Conservation (phyloP, 495 filamentous ascomycete species). For the Apiosordaria backusii region DNA sequence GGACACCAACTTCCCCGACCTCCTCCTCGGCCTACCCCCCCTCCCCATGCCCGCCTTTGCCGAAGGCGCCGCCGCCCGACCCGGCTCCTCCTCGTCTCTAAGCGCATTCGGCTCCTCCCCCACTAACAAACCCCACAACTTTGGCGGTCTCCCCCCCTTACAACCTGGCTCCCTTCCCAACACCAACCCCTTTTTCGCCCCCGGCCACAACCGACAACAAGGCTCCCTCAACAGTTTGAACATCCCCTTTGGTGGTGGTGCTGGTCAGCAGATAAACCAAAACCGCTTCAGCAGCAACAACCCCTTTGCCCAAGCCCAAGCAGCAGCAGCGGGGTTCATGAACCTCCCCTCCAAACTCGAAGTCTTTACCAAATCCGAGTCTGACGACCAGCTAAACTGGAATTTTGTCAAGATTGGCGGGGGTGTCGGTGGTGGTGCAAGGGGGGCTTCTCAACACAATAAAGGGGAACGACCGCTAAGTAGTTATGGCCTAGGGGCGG, state of each 20-base stretch:
- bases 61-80: slow-evolving; percentile 35
- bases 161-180: slow-evolving; percentile 11
- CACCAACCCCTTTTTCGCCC: slow-evolving; percentile 9
- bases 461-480: slow-evolving; percentile 39
- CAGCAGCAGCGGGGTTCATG: slow-evolving; percentile 23
- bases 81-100: slow-evolving; percentile 23
- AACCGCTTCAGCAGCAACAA: slow-evolving; percentile 50
- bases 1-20: slow-evolving; percentile 73
- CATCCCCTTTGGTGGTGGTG: slow-evolving; percentile 6
- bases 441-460: not conserved
- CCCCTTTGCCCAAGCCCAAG: slow-evolving; percentile 45
- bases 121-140: slow-evolving; percentile 7
- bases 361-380: slow-evolving; percentile 74
- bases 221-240: slow-evolving; percentile 21
- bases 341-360: slow-evolving; percentile 63
- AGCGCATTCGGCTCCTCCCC: slow-evolving; percentile 25
- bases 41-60: slow-evolving; percentile 51
- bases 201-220: slow-evolving; percentile 16
- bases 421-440: slow-evolving; percentile 14
- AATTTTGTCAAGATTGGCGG: slow-evolving; percentile 54
- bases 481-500: slow-evolving; percentile 49
- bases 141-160: not conserved
- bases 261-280: too few species aligned
- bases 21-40: slow-evolving; percentile 61
- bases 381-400: slow-evolving; percentile 78